Base-by-base conservation (phyloP, 2,329 filamentous ascomycete genomes). In the Diaporthe helianthi region DNA sequence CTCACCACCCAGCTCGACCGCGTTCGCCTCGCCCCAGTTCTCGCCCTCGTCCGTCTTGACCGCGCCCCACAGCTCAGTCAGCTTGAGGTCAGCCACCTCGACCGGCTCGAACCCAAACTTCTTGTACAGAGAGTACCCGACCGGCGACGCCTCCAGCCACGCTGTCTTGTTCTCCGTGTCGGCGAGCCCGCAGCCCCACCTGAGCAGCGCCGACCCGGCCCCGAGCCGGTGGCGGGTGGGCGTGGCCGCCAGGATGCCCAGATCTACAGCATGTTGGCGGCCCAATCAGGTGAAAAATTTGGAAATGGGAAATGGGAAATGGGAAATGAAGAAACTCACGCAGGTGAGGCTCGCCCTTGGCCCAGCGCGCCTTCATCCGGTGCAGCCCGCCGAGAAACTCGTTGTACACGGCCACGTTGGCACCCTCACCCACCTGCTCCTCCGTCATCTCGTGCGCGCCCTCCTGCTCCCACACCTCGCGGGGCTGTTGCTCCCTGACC, bases 401-500 rank as follows among this genome's bases (percentile, higher is more conserved):
- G 33, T 76, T 70, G 29, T 73, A 72, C 4, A 76, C 73, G 0
- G 60, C 71, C 8, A 73, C 9, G 36, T 75, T 41, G 19, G 69
- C 55, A 13, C 72, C 77, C 51, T 76, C 70, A 17, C 74, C 76
- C 26, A 74, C 61, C 51, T 41, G 54, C 69, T 76, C 76, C 4
- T 44, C 17, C 19, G 73, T 74, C 41, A 58, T 49, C 6, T 58
- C 36, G 2, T 60, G 17, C 5, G 67, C 22, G 4, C 55, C 68
- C 26, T 75, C 74, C 76, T 75, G 77, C 68, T 76, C 74, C 76
- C 76, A 78, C 68, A 75, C 71, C 31, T 71, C 74, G 52, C 75
- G 73, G 2, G 74, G 29, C n/a, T 73, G 73, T 24, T 71, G 69
- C 38, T 72, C 58, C 13, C 70, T 73, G 26, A 72, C 67, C 8